These are phyloP conservation scores for Penicillium roqueforti DNA, from an alignment of 495 filamentous ascomycete species.

Conservation along the genomic window DNA sequence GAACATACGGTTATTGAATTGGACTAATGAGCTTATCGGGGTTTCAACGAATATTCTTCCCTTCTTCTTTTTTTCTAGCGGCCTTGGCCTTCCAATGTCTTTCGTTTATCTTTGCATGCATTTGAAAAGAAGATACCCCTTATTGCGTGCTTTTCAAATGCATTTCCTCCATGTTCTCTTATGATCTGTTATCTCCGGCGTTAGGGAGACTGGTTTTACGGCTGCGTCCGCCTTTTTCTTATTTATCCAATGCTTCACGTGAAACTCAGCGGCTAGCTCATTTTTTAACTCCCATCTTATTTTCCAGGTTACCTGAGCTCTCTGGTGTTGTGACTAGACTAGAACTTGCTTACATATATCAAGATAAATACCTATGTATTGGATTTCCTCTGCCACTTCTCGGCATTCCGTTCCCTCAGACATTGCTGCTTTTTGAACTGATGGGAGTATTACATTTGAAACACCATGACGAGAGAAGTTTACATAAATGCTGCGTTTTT, in stretches of 20 bases:
- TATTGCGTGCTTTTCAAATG: background rate
- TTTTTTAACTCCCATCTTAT: background rate
- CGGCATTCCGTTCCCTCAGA: too few relatives aligned
- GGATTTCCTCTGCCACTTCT: too few relatives aligned
- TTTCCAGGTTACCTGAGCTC: background rate
- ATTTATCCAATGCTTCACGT: background rate
- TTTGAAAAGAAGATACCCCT: conserved; percentile 18
- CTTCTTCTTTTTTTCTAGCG: background rate
- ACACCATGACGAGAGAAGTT: too few relatives aligned
- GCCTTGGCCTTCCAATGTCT: background rate
- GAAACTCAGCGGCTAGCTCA: background rate
- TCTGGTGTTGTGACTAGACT: background rate
- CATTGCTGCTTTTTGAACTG: too few relatives aligned
- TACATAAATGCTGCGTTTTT: too few relatives aligned
- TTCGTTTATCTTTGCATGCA: conserved; percentile 2
- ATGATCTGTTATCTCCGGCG: conserved; percentile 1
- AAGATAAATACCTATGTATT: too few relatives aligned
- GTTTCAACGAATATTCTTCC: background rate
- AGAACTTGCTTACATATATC: background rate
- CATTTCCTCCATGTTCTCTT: background rate
- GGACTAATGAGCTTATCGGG: conserved; percentile 16
- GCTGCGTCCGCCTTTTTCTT: background rate
- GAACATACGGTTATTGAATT: conserved; percentile 30
- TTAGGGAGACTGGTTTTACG: background rate
- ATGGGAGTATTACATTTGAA: too few relatives aligned